Percentiles rank a stretch among this genome's conserved stretches.
These are phyloP conservation scores for Solanum chaucha DNA, from an alignment of 257 asterid genomes.

Conservation along the genomic window DNA sequence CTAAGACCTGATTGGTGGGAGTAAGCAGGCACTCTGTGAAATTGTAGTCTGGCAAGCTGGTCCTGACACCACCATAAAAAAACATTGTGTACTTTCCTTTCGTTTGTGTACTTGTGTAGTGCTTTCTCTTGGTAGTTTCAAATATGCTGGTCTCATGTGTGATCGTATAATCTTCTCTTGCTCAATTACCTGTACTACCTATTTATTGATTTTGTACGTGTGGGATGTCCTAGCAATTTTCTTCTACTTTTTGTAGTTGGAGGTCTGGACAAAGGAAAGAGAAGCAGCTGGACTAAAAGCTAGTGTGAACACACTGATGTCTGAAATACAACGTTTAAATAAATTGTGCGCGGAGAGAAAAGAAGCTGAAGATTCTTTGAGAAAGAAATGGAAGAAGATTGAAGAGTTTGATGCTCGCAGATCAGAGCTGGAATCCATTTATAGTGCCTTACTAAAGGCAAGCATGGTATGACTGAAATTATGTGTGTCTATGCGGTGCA, in stretches of 20 bases:
- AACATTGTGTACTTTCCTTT: background rate
- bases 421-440: conserved; percentile 84
- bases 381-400: conserved; percentile 96
- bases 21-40: background rate
- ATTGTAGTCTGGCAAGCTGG: background rate
- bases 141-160: background rate
- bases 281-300: conserved; percentile 91
- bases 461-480: conserved; percentile 49
- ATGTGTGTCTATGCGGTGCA: background rate
- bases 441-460: conserved; percentile 75
- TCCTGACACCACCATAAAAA: background rate
- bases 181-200: background rate
- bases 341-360: conserved; percentile 90
- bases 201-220: background rate
- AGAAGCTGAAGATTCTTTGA: conserved; percentile 92
- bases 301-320: conserved; percentile 64
- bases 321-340: conserved; percentile 88
- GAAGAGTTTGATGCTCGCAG: conserved; percentile 98
- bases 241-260: conserved; percentile 47
- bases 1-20: background rate
- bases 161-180: background rate
- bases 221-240: conserved; percentile 5
- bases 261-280: conserved; percentile 97
- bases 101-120: background rate
- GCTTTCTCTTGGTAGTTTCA: background rate